These are phyloP conservation scores for Tylopilus orsonianus DNA, from an alignment of 1,284 basidiomycete species.

Conservation along the genomic window DNA sequence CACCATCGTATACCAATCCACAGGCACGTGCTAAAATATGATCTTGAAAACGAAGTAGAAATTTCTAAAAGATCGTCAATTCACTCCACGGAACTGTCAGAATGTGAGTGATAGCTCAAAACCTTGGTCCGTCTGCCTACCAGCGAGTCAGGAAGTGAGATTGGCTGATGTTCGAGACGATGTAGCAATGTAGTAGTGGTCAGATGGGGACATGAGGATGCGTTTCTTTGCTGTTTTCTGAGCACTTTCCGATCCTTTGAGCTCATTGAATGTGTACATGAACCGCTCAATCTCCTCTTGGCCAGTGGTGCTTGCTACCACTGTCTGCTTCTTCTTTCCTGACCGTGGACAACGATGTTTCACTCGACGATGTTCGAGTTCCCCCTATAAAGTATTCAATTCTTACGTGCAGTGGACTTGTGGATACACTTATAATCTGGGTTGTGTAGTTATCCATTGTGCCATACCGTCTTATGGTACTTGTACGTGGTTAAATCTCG, in stretches of 20 bases:
- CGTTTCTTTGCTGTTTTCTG: not conserved
- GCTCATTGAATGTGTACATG: not conserved
- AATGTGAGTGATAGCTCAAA: not conserved
- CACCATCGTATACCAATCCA: slow-evolving; percentile 27
- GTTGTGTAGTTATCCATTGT: not conserved
- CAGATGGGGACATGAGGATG: not conserved
- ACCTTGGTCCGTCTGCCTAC: not conserved
- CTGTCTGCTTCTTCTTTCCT: not conserved
- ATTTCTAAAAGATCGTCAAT: slow-evolving; percentile 14
- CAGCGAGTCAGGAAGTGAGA: not conserved
- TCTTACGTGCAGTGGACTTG: too few species aligned
- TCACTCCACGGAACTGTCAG: not conserved
- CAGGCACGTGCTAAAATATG: slow-evolving; percentile 29
- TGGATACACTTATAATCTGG: not conserved
- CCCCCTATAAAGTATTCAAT: not conserved
- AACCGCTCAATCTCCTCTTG: not conserved
- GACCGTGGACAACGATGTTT: not conserved
- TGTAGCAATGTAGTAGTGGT: not conserved
- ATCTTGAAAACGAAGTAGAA: slow-evolving; percentile 29
- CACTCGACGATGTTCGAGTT: not conserved
- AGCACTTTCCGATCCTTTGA: not conserved
- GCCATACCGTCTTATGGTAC: not conserved
- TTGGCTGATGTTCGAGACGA: not conserved
- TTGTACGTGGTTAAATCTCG: not conserved
- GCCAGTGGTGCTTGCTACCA: not conserved